Percentiles rank a stretch among this genome's conserved stretches.
phyloP scores from a whole-genome alignment of 164 flowering plant genomes.

The Litsea cubeba region DNA sequence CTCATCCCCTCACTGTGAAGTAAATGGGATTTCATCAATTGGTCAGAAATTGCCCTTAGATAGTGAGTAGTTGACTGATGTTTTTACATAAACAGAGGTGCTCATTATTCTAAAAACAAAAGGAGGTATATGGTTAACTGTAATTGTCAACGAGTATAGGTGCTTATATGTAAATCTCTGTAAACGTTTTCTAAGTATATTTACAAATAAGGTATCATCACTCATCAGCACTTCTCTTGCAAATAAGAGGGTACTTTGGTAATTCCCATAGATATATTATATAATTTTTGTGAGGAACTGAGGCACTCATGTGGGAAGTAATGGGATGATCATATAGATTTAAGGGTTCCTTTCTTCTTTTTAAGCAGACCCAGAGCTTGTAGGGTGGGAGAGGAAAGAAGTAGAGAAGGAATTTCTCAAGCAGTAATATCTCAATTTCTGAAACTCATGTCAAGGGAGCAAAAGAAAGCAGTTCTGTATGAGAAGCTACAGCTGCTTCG shows the following conservation, averaged over 20 bases:
- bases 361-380: slow-evolving; percentile 20
- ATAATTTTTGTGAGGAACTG: slow-evolving; percentile 24
- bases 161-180: no score
- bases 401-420: slow-evolving; percentile 9
- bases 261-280: slow-evolving; percentile 3
- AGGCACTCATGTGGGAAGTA: slow-evolving; percentile 38
- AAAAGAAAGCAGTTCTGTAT: slow-evolving; percentile 61
- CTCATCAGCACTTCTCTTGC: not conserved
- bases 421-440: no score
- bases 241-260: slow-evolving; percentile 22
- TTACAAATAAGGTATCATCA: not conserved
- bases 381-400: slow-evolving; percentile 7
- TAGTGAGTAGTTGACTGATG: no score
- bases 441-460: slow-evolving; percentile 63
- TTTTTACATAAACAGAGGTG: no score
- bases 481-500: slow-evolving; percentile 96
- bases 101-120: no score
- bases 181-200: not conserved
- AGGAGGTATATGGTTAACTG: no score
- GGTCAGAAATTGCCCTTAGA: no score
- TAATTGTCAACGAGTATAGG: no score
- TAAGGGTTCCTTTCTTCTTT: slow-evolving; percentile 31
- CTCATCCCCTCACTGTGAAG: no score
- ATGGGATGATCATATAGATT: slow-evolving; percentile 36
- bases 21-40: no score